Percentiles rank a stretch among this genome's conserved stretches.
These are phyloP conservation scores for Candida maesae DNA, from an alignment of 805 yeast species.

Conservation along the genomic window DNA sequence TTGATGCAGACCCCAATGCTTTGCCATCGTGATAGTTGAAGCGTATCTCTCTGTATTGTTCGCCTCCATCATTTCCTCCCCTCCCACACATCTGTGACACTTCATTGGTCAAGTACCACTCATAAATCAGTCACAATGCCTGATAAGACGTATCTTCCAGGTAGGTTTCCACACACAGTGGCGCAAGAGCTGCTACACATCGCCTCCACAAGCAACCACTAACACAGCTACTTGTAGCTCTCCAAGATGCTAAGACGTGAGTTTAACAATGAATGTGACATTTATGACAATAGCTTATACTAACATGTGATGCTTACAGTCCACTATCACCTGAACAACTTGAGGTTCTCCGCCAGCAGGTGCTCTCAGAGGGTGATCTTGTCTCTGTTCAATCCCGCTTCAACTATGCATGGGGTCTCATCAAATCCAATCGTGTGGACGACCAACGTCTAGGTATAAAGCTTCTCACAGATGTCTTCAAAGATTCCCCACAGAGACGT, in stretches of 20 bases:
- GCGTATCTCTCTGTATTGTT: neutral
- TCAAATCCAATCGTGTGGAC: conserved; percentile 59
- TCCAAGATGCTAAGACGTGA: conserved; percentile 30
- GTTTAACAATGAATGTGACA: conserved; percentile 6
- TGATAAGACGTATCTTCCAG: conserved; percentile 19
- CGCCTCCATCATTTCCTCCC: neutral
- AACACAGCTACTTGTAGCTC: conserved; percentile 16
- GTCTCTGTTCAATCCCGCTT: conserved; percentile 82
- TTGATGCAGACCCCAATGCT: no score
- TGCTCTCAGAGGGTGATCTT: conserved; percentile 72
- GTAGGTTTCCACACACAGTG: conserved; percentile 6
- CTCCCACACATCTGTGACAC: no score
- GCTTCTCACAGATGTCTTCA: conserved; percentile 63
- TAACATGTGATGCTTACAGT: conserved; percentile 3
- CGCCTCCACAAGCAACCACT: neutral
- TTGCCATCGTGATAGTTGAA: neutral
- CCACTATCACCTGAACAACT: conserved; percentile 75
- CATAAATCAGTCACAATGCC: conserved; percentile 4
- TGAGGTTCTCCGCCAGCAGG: conserved; percentile 70
- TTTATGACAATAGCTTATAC: conserved; percentile 1
- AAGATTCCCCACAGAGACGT: conserved; percentile 76
- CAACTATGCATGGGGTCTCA: conserved; percentile 95
- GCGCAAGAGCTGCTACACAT: no score
- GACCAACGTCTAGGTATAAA: conserved; percentile 80
- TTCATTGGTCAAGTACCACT: neutral